phyloP scores from a whole-genome alignment of 805 yeast species.

The Lachancea thermotolerans region DNA sequence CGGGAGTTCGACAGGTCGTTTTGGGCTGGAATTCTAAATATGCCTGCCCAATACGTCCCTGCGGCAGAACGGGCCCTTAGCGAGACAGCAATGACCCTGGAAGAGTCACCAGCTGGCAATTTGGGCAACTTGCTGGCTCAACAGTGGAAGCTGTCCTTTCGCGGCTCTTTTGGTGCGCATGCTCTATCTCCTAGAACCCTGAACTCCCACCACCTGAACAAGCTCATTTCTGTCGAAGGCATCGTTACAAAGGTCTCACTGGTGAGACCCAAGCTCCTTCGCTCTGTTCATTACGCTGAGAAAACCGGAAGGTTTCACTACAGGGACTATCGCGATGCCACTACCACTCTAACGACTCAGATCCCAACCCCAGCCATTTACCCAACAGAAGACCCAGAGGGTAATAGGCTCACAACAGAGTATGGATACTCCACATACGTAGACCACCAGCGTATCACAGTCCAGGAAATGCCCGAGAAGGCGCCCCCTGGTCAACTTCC shows the following conservation, averaged over 20 bases:
- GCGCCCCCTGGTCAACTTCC: conserved; percentile 99
- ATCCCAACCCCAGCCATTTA: conserved; percentile 67
- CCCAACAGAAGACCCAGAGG: conserved; percentile 90
- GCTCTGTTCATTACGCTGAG: conserved; percentile 91
- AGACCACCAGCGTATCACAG: conserved; percentile 88
- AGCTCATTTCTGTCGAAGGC: conserved; percentile 85
- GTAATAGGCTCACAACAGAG: conserved; percentile 81
- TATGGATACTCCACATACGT: conserved; percentile 88
- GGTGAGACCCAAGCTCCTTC: conserved; percentile 84
- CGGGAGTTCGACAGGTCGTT: conserved; percentile 73
- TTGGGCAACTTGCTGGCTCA: conserved; percentile 21
- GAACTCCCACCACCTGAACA: conserved; percentile 67
- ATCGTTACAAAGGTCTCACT: conserved; percentile 90
- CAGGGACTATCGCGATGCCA: conserved; percentile 86
- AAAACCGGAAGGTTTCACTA: conserved; percentile 78
- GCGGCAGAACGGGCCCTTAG: conserved; percentile 82
- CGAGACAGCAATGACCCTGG: conserved; percentile 68
- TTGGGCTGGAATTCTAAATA: conserved; percentile 67
- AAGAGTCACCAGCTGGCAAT: conserved; percentile 16
- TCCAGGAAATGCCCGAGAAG: conserved; percentile 96
- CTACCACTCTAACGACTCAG: conserved; percentile 61
- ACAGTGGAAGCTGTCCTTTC: conserved; percentile 66
- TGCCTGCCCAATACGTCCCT: conserved; percentile 82
- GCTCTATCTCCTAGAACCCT: conserved; percentile 83
- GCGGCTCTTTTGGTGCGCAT: conserved; percentile 88